Conservation (phyloP, 805 yeast species). For the Priceomyces castillae region DNA sequence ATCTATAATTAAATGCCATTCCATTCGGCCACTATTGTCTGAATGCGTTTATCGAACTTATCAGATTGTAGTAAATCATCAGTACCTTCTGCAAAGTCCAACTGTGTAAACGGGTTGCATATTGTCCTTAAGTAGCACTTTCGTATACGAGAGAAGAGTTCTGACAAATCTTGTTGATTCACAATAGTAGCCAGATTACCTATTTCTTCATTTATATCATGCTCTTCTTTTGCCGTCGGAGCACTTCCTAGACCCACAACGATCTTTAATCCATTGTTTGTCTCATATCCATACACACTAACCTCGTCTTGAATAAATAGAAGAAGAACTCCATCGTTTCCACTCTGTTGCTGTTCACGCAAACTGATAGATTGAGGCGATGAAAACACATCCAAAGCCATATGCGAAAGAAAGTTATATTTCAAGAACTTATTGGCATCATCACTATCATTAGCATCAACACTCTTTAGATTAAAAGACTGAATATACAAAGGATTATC, state of each 20-base stretch:
- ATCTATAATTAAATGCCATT: slow-evolving; percentile 8
- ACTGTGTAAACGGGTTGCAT: slow-evolving; percentile 59
- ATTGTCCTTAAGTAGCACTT: slow-evolving; percentile 52
- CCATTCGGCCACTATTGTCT: slow-evolving; percentile 26
- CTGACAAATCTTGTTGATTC: slow-evolving; percentile 13
- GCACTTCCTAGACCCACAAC: slow-evolving; percentile 48
- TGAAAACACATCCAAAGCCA: slow-evolving; percentile 68
- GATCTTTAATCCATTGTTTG: slow-evolving; percentile 65
- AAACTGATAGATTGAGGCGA: slow-evolving; percentile 45
- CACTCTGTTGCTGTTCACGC: slow-evolving; percentile 35
- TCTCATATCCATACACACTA: slow-evolving; percentile 65
- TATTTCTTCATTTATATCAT: slow-evolving; percentile 5
- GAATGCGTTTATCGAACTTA: slow-evolving; percentile 30
- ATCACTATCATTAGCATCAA: slow-evolving; percentile 9
- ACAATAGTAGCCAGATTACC: not conserved
- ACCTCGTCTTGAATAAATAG: slow-evolving; percentile 67
- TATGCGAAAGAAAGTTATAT: slow-evolving; percentile 70
- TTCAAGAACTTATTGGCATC: slow-evolving; percentile 49
- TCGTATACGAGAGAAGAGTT: slow-evolving; percentile 41
- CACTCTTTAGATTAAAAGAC: slow-evolving; percentile 36
- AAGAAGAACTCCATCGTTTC: slow-evolving; percentile 33
- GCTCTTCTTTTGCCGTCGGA: slow-evolving; percentile 6
- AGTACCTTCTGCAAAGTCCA: slow-evolving; percentile 11
- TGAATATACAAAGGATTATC: slow-evolving; percentile 63
- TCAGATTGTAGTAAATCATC: slow-evolving; percentile 27